These are phyloP conservation scores for Pholiota molesta DNA, from an alignment of 768 basidiomycete genomes.

Conservation along the genomic window DNA sequence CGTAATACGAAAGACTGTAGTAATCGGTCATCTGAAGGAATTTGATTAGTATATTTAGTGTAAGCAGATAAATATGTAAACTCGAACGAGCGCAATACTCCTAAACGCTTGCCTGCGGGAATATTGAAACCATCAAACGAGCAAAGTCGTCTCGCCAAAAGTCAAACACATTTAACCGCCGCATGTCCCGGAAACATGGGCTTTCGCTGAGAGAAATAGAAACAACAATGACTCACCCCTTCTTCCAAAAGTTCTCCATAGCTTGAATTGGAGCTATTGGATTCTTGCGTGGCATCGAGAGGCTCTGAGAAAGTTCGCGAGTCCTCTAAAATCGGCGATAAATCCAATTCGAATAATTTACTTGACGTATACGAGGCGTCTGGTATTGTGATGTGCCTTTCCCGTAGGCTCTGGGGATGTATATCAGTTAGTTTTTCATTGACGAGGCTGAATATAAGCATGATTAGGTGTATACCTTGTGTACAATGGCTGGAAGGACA, in stretches of 20 bases:
- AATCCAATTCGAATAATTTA: conserved; percentile 32
- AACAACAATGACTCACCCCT: conserved; percentile 16
- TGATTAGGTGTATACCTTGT: background rate
- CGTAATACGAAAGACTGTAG: conserved; percentile 16
- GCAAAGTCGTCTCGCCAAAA: background rate
- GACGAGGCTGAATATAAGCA: background rate
- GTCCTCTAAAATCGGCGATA: conserved; percentile 42
- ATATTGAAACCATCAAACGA: background rate
- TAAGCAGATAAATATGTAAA: background rate
- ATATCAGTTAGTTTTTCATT: background rate
- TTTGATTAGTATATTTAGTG: background rate
- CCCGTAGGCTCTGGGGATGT: background rate
- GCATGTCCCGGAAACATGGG: too few relatives aligned
- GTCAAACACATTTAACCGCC: background rate
- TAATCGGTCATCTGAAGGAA: conserved; percentile 20
- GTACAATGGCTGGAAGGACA: background rate
- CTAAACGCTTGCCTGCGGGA: background rate
- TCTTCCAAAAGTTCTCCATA: conserved; percentile 30
- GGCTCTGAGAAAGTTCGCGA: conserved; percentile 24
- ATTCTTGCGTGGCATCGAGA: conserved; percentile 14
- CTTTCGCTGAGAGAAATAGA: background rate
- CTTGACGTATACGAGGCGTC: conserved; percentile 18
- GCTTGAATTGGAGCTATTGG: conserved; percentile 29
- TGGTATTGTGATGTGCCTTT: conserved; percentile 11
- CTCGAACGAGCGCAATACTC: too few relatives aligned